phyloP scores from a whole-genome alignment of 2,329 filamentous ascomycete species.

The Elsinoe ampelina region DNA sequence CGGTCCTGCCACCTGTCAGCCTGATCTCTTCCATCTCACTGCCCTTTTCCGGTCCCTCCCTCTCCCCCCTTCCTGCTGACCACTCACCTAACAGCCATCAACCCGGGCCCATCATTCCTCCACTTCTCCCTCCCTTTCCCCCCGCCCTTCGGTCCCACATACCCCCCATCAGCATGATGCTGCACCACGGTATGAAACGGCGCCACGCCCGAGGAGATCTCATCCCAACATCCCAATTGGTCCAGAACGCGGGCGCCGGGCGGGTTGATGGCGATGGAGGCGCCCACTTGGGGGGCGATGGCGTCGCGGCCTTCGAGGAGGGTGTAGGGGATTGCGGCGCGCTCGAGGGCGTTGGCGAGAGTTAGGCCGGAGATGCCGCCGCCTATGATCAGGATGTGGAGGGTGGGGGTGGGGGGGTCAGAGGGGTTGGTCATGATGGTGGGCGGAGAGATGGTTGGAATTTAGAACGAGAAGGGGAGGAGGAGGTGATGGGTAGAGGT shows the following conservation, averaged over 20 bases:
- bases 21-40: not conserved
- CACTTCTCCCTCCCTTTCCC: not conserved
- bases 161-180: not conserved
- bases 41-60: no score
- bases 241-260: conserved; percentile 40
- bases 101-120: not conserved
- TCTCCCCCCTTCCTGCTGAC: no score
- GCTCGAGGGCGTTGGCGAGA: conserved; percentile 39
- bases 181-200: not conserved
- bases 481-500: no score
- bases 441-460: not conserved
- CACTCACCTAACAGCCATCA: conserved; percentile 7
- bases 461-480: not conserved
- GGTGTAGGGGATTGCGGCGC: conserved; percentile 39
- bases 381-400: conserved; percentile 41
- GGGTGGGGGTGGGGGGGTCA: no score
- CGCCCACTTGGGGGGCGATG: conserved; percentile 40
- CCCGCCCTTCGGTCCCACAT: conserved; percentile 3
- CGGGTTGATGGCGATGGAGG: conserved; percentile 39
- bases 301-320: conserved; percentile 37
- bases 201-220: conserved; percentile 19
- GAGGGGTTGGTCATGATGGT: no score
- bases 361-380: conserved; percentile 42
- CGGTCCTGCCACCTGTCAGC: conserved; percentile 1
- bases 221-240: conserved; percentile 38